These are phyloP conservation scores for Medicago truncatula DNA, from an alignment of 306 rosid genomes.

Conservation along the genomic window DNA sequence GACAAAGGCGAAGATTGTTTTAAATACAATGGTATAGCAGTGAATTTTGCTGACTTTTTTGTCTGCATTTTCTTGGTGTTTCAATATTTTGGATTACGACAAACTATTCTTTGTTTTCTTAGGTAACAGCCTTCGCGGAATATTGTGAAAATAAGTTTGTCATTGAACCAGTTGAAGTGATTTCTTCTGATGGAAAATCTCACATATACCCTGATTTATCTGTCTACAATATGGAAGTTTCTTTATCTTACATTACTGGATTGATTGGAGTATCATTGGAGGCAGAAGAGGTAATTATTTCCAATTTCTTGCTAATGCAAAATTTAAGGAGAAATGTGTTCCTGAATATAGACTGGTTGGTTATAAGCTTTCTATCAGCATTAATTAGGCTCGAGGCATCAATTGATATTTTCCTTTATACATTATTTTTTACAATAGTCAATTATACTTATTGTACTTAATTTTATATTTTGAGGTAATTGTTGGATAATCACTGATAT, in stretches of 20 bases:
- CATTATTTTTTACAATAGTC: not conserved
- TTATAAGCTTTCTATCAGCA: conserved; percentile 13
- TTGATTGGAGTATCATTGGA: conserved; percentile 78
- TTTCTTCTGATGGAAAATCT: conserved; percentile 74
- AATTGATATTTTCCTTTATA: not conserved
- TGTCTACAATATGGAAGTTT: conserved; percentile 82
- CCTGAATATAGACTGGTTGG: conserved; percentile 9
- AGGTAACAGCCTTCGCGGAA: conserved; percentile 84
- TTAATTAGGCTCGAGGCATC: conserved; percentile 5
- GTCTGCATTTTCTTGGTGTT: conserved; percentile 24
- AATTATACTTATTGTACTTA: not conserved
- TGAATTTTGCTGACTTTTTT: conserved; percentile 31
- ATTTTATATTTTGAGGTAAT: not conserved
- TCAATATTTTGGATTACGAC: conserved; percentile 35
- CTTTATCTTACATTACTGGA: conserved; percentile 71
- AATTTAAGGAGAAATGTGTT: not conserved
- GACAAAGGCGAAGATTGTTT: conserved; percentile 93
- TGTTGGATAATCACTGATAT: not conserved
- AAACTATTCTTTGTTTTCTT: conserved; percentile 39
- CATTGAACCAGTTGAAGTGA: conserved; percentile 92
- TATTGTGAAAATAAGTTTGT: conserved; percentile 75
- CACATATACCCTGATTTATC: conserved; percentile 82
- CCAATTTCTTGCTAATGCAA: not conserved
- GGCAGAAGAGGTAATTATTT: conserved; percentile 70
- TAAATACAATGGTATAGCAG: conserved; percentile 78